These are phyloP conservation scores for Nelumbo lutea DNA, from an alignment of 164 flowering plant species.

Conservation along the genomic window DNA sequence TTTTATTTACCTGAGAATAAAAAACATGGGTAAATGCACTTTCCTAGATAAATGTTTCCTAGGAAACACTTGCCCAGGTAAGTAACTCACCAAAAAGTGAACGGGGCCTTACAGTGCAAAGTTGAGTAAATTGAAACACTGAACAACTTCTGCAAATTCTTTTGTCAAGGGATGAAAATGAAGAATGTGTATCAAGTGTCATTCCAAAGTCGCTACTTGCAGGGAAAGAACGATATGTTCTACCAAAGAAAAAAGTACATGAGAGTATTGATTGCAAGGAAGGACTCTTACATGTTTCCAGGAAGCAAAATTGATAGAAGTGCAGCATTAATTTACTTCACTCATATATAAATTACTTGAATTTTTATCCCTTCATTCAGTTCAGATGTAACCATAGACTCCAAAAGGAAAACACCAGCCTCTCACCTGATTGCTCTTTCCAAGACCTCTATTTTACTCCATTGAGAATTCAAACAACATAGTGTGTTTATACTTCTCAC, in stretches of 20 bases:
- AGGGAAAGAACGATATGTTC: background rate
- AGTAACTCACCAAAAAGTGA: too few relatives aligned
- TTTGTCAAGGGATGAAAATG: background rate
- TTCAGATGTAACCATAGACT: background rate
- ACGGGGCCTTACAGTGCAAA: background rate
- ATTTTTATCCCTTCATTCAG: background rate
- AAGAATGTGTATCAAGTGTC: background rate
- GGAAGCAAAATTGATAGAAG: too few relatives aligned
- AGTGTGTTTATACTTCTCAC: conserved; percentile 68
- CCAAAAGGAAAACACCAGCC: background rate
- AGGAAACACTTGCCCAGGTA: too few relatives aligned
- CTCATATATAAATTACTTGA: background rate
- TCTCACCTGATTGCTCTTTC: background rate
- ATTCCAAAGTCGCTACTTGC: background rate
- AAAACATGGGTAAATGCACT: too few relatives aligned
- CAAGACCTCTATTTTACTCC: conserved; percentile 20
- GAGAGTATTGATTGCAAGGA: background rate
- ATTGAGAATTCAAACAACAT: conserved; percentile 88
- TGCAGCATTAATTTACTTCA: background rate
- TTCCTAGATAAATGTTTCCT: too few relatives aligned
- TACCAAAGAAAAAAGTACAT: background rate
- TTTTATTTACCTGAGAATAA: too few relatives aligned
- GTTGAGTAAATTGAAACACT: background rate
- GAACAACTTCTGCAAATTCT: background rate
- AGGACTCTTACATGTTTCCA: too few relatives aligned